Percentiles rank a stretch among this genome's conserved stretches.
Conservation (phyloP, 2,329 filamentous ascomycete genomes). For the Alternaria metachromatica region DNA sequence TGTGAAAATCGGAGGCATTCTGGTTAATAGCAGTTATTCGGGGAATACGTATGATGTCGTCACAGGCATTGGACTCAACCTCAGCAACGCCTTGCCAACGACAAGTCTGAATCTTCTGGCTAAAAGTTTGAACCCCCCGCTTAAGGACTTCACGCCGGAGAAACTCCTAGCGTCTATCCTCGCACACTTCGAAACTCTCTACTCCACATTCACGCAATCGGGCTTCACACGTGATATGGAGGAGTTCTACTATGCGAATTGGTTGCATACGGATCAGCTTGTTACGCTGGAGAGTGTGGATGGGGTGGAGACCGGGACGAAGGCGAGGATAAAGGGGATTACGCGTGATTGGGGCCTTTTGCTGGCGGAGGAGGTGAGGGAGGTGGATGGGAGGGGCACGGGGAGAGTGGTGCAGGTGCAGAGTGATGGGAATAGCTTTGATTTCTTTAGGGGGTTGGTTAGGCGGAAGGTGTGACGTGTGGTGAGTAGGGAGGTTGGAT, state of each 20-base stretch:
- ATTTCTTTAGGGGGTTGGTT: constrained; percentile 90
- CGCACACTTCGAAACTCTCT: constrained; percentile 77
- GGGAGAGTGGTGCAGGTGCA: constrained; percentile 84
- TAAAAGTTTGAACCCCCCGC: constrained; percentile 28
- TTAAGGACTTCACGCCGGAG: constrained; percentile 72
- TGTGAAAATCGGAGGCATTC: constrained; percentile 90
- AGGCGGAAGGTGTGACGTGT: constrained; percentile 80
- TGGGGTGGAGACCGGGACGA: no score
- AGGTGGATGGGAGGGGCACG: constrained; percentile 72
- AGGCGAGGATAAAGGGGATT: constrained; percentile 82
- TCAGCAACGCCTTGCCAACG: constrained; percentile 82
- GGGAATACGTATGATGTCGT: constrained; percentile 82
- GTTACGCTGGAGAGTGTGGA: constrained; percentile 76
- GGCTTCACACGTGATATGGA: constrained; percentile 81
- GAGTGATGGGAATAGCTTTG: constrained; percentile 98
- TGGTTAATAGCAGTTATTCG: constrained; percentile 86
- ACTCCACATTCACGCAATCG: constrained; percentile 73
- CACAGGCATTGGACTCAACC: constrained; percentile 82
- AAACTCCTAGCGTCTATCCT: constrained; percentile 82
- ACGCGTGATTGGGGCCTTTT: constrained; percentile 91
- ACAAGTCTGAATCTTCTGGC: constrained; percentile 83
- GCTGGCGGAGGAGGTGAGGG: constrained; percentile 80
- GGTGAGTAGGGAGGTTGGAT: no score
- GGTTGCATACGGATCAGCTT: constrained; percentile 75
- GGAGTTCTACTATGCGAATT: constrained; percentile 67